A percentile compares a stretch with the other conserved stretches of the same genome.
phyloP scores from a whole-genome alignment of 306 rosid genomes.

The Acacia acuminata region DNA sequence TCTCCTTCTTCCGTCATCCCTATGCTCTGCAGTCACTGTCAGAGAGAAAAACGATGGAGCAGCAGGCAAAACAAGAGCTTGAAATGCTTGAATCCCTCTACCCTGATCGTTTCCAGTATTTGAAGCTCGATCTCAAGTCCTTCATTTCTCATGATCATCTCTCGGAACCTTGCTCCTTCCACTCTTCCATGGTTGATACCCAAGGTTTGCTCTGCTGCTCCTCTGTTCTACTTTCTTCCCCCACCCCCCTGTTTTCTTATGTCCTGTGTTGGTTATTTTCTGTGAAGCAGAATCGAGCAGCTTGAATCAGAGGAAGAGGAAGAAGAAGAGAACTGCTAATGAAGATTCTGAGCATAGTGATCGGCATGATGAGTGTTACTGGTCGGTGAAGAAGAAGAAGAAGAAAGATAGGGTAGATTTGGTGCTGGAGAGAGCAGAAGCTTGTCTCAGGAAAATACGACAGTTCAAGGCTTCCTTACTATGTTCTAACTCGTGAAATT shows the following conservation, averaged over 20 bases:
- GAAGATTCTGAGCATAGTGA: constrained; percentile 1
- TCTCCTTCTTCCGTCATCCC: background rate
- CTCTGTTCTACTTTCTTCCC: background rate
- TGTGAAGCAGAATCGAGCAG: constrained; percentile 51
- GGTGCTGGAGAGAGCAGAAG: constrained; percentile 55
- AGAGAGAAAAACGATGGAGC: constrained; percentile 26
- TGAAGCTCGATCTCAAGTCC: constrained; percentile 54
- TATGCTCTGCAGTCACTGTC: background rate
- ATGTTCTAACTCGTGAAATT: constrained; percentile 31
- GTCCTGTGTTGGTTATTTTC: too few relatives aligned
- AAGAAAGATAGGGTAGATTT: constrained; percentile 51
- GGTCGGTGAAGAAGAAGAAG: constrained; percentile 36
- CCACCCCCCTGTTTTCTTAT: background rate
- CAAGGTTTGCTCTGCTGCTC: constrained; percentile 42
- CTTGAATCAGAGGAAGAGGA: constrained; percentile 34
- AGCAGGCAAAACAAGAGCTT: constrained; percentile 54
- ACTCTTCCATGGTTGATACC: constrained; percentile 29
- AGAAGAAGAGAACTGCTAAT: constrained; percentile 6
- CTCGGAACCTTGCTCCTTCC: constrained; percentile 17
- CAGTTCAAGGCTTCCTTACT: constrained; percentile 41
- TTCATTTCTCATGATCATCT: constrained; percentile 43
- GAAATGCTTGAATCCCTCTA: constrained; percentile 47
- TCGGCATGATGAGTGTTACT: background rate
- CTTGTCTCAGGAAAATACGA: constrained; percentile 48
- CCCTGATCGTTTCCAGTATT: constrained; percentile 46